Conservation (phyloP, 768 basidiomycete genomes). For the Xanthoconium stramineum region DNA sequence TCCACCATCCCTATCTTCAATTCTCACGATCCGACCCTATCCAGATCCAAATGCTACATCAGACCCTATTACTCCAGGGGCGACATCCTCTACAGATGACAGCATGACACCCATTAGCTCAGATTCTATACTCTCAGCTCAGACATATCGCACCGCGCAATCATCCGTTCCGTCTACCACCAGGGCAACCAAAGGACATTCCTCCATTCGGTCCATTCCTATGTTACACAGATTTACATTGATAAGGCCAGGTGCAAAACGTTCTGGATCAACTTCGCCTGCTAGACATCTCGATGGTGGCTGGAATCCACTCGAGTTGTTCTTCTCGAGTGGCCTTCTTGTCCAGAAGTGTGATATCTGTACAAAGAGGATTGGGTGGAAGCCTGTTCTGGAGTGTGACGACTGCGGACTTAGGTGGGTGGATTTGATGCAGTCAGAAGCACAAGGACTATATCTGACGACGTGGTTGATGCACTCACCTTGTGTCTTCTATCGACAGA, state of each 20-base stretch:
- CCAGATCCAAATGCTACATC: constrained; percentile 48
- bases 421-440: constrained; percentile 8
- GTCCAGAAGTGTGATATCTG: constrained; percentile 83
- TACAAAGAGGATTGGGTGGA: constrained; percentile 79
- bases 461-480: constrained; percentile 3
- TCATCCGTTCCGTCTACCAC: constrained; percentile 49
- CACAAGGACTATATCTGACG: constrained; percentile 16
- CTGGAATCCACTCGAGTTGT: constrained; percentile 78
- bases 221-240: constrained; percentile 85
- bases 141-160: constrained; percentile 62
- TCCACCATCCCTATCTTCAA: constrained; percentile 62
- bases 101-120: constrained; percentile 39
- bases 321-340: constrained; percentile 71
- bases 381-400: constrained; percentile 82
- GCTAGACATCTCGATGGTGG: constrained; percentile 33
- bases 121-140: constrained; percentile 53
- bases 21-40: constrained; percentile 65
- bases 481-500: constrained; percentile 37
- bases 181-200: constrained; percentile 74
- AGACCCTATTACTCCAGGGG: constrained; percentile 39
- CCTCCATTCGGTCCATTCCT: constrained; percentile 55
- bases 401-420: constrained; percentile 76
- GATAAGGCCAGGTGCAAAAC: constrained; percentile 73
- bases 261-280: constrained; percentile 33
- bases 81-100: constrained; percentile 25